Conservation (phyloP, 192 early-diverging fungal genomes). For the Pecoramyces ruminantium region DNA sequence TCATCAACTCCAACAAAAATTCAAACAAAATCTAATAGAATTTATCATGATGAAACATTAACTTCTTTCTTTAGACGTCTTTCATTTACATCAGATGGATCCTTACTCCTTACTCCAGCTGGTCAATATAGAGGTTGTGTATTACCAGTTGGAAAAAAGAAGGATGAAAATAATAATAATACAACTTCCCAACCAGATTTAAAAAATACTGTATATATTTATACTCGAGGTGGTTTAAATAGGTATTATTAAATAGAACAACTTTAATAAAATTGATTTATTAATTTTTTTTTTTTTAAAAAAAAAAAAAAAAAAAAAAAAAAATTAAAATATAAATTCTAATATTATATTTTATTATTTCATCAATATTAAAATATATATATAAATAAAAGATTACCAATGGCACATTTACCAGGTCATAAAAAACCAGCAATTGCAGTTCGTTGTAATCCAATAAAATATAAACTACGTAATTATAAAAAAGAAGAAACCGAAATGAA, state of each 20-base stretch:
- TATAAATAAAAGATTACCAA: conserved; percentile 29
- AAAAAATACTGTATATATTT: conserved; percentile 47
- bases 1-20: background rate
- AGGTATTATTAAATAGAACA: conserved; percentile 3
- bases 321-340: too few species aligned
- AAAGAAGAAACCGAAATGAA: background rate
- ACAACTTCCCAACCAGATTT: conserved; percentile 10
- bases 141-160: background rate
- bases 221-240: conserved; percentile 35
- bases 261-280: too few species aligned
- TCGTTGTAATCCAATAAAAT: conserved; percentile 46
- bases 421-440: conserved; percentile 62
- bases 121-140: conserved; percentile 21
- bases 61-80: conserved; percentile 80
- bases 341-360: too few species aligned
- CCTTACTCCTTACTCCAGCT: conserved; percentile 60
- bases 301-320: too few species aligned
- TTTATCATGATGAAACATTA: conserved; percentile 76
- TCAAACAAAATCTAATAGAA: conserved; percentile 16
- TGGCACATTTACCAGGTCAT: conserved; percentile 49
- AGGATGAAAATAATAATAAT: conserved; percentile 16
- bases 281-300: too few species aligned
- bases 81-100: conserved; percentile 74
- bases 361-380: conserved; percentile 8
- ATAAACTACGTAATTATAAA: conserved; percentile 1